Percentiles rank a stretch among this genome's conserved stretches.
Conservation (phyloP, 768 basidiomycete genomes). For the Collybiopsis confluens region DNA sequence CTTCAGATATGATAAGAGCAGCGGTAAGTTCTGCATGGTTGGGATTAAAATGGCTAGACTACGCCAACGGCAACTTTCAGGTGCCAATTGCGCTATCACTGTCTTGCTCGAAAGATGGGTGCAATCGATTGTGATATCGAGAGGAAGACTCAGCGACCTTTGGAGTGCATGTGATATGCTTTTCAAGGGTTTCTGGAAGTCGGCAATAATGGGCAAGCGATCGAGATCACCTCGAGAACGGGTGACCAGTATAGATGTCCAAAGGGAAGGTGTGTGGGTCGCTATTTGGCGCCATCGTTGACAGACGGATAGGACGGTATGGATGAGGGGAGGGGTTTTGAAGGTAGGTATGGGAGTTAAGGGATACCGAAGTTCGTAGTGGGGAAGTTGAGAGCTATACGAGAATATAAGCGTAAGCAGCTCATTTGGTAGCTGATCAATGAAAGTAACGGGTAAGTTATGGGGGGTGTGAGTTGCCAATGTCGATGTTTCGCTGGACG, state of each 20-base stretch:
- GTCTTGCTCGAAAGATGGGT: slow-evolving; percentile 8
- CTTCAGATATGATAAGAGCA: slow-evolving; percentile 1
- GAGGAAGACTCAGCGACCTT: slow-evolving; percentile 8
- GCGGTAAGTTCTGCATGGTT: slow-evolving; percentile 2
- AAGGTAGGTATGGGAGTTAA: slow-evolving; percentile 2
- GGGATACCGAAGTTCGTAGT: slow-evolving; percentile 10
- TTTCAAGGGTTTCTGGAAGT: slow-evolving; percentile 10
- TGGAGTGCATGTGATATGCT: slow-evolving; percentile 7
- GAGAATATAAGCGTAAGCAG: slow-evolving; percentile 13
- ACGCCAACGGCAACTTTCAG: slow-evolving; percentile 7
- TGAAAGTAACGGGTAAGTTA: slow-evolving; percentile 6
- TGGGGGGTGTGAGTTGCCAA: background rate
- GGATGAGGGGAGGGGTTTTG: slow-evolving; percentile 8
- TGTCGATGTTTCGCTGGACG: background rate
- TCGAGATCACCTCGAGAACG: slow-evolving; percentile 10
- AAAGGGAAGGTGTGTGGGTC: slow-evolving; percentile 9
- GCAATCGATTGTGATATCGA: slow-evolving; percentile 10
- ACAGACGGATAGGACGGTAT: slow-evolving; percentile 9
- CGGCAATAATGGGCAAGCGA: slow-evolving; percentile 6
- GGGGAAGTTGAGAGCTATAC: slow-evolving; percentile 7
- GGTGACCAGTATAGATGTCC: slow-evolving; percentile 7
- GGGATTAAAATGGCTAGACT: slow-evolving; percentile 9
- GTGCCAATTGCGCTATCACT: slow-evolving; percentile 4
- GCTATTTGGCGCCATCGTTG: slow-evolving; percentile 12
- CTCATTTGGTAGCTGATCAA: slow-evolving; percentile 12